Conservation (phyloP, 805 yeast genomes). For the Dipodascopsis tothii region DNA sequence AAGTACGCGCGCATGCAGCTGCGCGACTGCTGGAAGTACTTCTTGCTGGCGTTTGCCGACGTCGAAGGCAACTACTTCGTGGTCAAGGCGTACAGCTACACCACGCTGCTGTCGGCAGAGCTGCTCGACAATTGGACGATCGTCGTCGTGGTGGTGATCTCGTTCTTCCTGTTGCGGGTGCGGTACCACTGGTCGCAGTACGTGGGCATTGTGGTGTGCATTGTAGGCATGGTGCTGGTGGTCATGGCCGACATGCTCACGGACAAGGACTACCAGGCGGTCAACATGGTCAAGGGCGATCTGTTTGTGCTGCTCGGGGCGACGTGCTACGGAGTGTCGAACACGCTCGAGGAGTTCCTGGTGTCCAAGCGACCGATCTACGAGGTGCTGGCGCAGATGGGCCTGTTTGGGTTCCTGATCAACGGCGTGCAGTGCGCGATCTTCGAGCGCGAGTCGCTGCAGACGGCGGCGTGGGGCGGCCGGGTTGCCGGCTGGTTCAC, state of each 20-base stretch:
- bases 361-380: conserved; percentile 41
- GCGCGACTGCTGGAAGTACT: conserved; percentile 39
- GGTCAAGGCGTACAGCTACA: conserved; percentile 39
- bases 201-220: conserved; percentile 35
- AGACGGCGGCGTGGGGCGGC: conserved; percentile 35
- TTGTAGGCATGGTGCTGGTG: conserved; percentile 39
- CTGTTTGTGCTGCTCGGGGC: conserved; percentile 40
- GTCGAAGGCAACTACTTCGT: conserved; percentile 42
- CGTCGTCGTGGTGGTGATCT: conserved; percentile 38
- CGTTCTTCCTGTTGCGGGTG: conserved; percentile 38
- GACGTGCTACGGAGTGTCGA: conserved; percentile 40
- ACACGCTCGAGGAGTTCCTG: conserved; percentile 38
- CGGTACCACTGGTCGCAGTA: conserved; percentile 42
- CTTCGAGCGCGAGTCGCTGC: conserved; percentile 35
- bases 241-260: conserved; percentile 37
- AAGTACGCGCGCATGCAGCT: conserved; percentile 30
- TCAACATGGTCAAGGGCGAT: conserved; percentile 39
- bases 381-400: conserved; percentile 40
- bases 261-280: conserved; percentile 37
- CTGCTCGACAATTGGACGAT: conserved; percentile 41
- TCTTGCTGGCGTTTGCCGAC: conserved; percentile 39
- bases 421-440: conserved; percentile 41
- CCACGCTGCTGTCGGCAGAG: conserved; percentile 39
- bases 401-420: conserved; percentile 37
- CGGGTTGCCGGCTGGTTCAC: conserved; percentile 38